Percentiles rank a stretch among this genome's conserved stretches.
Evolutionary conservation across 2,329 filamentous ascomycete genomes (phyloP).

Genomic region (Ophiosphaerella herpotricha): DNA sequence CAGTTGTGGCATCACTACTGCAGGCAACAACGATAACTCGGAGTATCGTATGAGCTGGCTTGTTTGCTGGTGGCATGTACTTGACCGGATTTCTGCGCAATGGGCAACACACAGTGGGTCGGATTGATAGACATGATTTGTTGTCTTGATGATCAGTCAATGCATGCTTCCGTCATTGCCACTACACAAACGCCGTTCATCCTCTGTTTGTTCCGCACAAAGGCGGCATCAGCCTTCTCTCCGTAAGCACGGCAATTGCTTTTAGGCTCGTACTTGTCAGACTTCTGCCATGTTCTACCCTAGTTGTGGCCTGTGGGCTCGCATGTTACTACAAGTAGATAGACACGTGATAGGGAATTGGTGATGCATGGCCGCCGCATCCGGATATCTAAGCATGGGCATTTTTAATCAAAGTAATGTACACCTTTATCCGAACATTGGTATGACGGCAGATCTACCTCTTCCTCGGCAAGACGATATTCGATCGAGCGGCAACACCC

Average conservation of each 20-base stretch:
- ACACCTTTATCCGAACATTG: background rate
- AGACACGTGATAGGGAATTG: background rate
- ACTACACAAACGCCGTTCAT: background rate
- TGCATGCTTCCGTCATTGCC: background rate
- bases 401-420: constrained; percentile 19
- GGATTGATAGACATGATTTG: background rate
- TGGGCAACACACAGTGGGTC: background rate
- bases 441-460: constrained; percentile 18
- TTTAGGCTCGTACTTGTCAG: no score
- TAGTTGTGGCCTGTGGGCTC: no score
- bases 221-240: no score
- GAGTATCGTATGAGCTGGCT: background rate
- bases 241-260: no score
- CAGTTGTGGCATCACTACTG: background rate
- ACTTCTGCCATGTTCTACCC: no score
- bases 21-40: background rate
- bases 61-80: background rate
- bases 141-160: background rate
- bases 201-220: no score
- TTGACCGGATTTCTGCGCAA: background rate
- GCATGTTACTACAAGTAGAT: background rate
- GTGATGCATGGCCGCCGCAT: background rate
- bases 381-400: constrained; percentile 24
- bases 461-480: constrained; percentile 54
- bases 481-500: constrained; percentile 77